Evolutionary conservation across 805 yeast genomes (phyloP).

Genomic region (Saccharomycopsis synnaedendra): DNA sequence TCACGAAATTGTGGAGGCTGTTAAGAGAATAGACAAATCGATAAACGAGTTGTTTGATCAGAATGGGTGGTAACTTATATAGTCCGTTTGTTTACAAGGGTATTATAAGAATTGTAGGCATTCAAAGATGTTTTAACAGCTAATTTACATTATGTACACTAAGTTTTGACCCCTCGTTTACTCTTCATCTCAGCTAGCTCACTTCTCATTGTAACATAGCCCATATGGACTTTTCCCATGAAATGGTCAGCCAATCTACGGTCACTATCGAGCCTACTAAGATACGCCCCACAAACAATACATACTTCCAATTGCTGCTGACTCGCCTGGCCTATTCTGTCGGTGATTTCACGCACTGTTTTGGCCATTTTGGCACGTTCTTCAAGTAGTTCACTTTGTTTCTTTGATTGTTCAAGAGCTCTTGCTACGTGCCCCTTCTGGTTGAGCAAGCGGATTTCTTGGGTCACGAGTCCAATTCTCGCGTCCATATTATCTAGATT

Average conservation of each 20-base stretch:
- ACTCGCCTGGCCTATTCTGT: slow-evolving; percentile 70
- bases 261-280: slow-evolving; percentile 79
- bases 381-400: slow-evolving; percentile 32
- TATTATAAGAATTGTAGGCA: too few species aligned
- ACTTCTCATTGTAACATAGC: slow-evolving; percentile 65
- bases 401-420: slow-evolving; percentile 37
- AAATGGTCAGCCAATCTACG: slow-evolving; percentile 84
- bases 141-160: too few species aligned
- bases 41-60: slow-evolving; percentile 31
- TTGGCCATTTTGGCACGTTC: slow-evolving; percentile 43
- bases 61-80: slow-evolving; percentile 1
- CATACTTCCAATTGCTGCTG: slow-evolving; percentile 90
- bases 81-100: too few species aligned
- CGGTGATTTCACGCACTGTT: slow-evolving; percentile 48
- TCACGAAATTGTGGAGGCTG: slow-evolving; percentile 36
- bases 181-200: slow-evolving; percentile 23
- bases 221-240: slow-evolving; percentile 76
- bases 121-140: too few species aligned
- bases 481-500: slow-evolving; percentile 53
- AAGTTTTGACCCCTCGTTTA: too few species aligned
- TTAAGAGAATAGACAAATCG: slow-evolving; percentile 38
- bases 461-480: slow-evolving; percentile 51
- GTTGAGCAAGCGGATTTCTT: slow-evolving; percentile 48
- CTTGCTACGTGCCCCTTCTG: slow-evolving; percentile 33
- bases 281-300: slow-evolving; percentile 78